Evolutionary conservation across 495 filamentous ascomycete species (phyloP), one percentile per base, ranked within the genome.

Genomic region (Neurospora pannonica): DNA sequence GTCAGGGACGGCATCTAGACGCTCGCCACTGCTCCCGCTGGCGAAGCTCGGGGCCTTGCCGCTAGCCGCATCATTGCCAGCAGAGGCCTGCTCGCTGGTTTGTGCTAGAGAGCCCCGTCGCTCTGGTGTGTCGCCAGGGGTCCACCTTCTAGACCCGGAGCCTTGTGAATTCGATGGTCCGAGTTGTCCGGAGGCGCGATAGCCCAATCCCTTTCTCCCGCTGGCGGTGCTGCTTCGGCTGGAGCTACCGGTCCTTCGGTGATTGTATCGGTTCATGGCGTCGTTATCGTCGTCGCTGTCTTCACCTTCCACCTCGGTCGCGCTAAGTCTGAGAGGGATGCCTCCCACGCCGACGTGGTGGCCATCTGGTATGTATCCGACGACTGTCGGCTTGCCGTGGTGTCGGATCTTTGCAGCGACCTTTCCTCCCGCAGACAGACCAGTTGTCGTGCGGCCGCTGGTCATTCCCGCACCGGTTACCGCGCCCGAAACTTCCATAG

Each of bases 231-330:
- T 94, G 78, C 93, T 96, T 48, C 93, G 88, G 38, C 93, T 93
- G 75, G 86, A 88, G 77, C 92, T 94, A 28, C 92, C 91, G 7
- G 92, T 92, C 60, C 93, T 87, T 46, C 89, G 89, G 80, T 96
- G 92, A 70, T 92, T 88, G 70, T 85, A 79, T 8, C 82, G 84
- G 72, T 86, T 84, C 37, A 87, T 84, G 74, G 76, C 83, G 84
- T 40, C 78, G 46, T 93, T 92, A 71, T 97, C 93, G 42, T 93
- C 91, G 19, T 92, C 91, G 67, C 89, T 90, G 43, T 89, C 90
- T 75, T 91, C 94, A 76, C 95, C 94, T 71, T 95, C 94, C 5
- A 98, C 92, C 80, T 99, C 96, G 77, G 91, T 97, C 7, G 97
- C 97, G 82, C 93, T 97, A 73, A 99, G 85, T 62, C 96, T 90